Evolutionary conservation across 495 filamentous ascomycete genomes (phyloP).

Genomic region (Penicillium alfredii): DNA sequence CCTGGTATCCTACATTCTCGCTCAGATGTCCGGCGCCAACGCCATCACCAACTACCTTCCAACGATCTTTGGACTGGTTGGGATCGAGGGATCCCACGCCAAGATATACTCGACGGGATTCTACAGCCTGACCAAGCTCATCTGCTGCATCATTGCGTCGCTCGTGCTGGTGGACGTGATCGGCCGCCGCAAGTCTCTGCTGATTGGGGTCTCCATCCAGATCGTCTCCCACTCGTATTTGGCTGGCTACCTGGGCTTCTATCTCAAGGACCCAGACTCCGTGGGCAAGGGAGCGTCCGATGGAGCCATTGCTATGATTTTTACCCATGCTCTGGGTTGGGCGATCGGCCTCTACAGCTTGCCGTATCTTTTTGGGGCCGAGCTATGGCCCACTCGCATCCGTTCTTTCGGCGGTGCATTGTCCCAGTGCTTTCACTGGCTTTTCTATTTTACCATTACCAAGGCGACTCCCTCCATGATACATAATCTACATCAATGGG

Average conservation of each 20-base stretch:
- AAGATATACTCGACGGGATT: too few species aligned
- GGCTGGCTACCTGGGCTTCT: constrained; percentile 10
- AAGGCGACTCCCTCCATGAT: constrained; percentile 10
- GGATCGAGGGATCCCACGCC: too few species aligned
- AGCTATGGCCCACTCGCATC: constrained; percentile 20
- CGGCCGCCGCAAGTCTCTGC: constrained; percentile 12
- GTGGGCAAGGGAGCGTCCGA: constrained; percentile 2
- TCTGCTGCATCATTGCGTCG: constrained; percentile 21
- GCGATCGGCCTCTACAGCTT: constrained; percentile 12
- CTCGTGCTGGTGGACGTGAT: constrained; percentile 17
- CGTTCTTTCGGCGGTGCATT: constrained; percentile 18
- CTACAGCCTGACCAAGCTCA: constrained; percentile 23
- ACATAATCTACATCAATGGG: constrained; percentile 11
- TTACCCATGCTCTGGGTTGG: constrained; percentile 16
- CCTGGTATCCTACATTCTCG: constrained; percentile 9
- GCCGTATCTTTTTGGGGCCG: constrained; percentile 17
- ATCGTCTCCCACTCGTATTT: constrained; percentile 16
- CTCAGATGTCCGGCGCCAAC: constrained; percentile 19
- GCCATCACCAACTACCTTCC: constrained; percentile 14
- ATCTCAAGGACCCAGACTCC: background rate
- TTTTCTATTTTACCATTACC: constrained; percentile 12
- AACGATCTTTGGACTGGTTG: too few species aligned
- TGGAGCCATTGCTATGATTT: constrained; percentile 9
- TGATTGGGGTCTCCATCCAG: constrained; percentile 11
- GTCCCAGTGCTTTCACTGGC: constrained; percentile 15